phyloP scores from a whole-genome alignment of 2,329 filamentous ascomycete genomes.

The Pezicula rhizophila region DNA sequence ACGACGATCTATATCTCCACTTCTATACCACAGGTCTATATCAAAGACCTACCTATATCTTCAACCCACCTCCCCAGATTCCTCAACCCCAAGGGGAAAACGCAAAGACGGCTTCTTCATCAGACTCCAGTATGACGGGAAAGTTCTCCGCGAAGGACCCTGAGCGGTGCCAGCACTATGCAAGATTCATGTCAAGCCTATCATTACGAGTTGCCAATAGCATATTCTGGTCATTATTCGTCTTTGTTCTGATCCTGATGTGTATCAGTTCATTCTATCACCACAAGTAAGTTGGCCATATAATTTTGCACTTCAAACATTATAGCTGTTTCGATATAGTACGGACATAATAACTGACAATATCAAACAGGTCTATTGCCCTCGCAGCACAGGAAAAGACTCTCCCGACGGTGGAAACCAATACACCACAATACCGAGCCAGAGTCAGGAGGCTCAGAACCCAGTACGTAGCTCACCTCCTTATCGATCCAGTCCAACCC shows the following conservation, averaged over 20 bases:
- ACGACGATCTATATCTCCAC: neutral
- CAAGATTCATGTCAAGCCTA: constrained; percentile 38
- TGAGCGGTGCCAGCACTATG: constrained; percentile 33
- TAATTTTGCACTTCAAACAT: neutral
- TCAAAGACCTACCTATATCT: too few species aligned
- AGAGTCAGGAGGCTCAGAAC: neutral
- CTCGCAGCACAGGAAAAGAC: constrained; percentile 12
- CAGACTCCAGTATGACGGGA: constrained; percentile 28
- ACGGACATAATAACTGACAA: neutral
- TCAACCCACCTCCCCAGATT: neutral
- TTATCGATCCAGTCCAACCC: neutral
- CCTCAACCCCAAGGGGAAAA: neutral
- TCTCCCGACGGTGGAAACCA: neutral
- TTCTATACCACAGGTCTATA: neutral
- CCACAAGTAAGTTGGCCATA: constrained; percentile 20
- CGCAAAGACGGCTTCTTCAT: neutral
- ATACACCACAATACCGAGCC: neutral
- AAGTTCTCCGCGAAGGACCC: constrained; percentile 28
- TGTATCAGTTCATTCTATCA: constrained; percentile 34
- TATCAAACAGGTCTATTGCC: constrained; percentile 11
- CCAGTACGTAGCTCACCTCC: neutral
- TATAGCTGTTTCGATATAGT: neutral
- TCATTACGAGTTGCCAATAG: constrained; percentile 37
- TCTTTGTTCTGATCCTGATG: constrained; percentile 37
- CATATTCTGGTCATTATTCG: constrained; percentile 42